These are phyloP conservation scores for Crithidia fasciculata DNA, from an alignment of 208 protist species.

Conservation along the genomic window DNA sequence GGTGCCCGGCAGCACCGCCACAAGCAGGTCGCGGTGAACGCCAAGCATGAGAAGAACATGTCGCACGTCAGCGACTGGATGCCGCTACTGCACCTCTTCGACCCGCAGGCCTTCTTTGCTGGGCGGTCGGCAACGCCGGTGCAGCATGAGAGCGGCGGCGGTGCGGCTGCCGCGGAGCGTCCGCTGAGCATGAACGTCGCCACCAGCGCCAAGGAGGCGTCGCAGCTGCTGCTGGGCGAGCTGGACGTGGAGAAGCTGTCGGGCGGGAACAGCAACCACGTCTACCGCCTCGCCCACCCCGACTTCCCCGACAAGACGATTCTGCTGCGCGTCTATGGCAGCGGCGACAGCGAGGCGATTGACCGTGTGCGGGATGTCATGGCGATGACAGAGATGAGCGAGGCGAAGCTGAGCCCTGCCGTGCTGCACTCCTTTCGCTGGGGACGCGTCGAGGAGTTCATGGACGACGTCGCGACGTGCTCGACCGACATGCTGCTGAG, in stretches of 20 bases:
- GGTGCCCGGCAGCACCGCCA: conserved; percentile 29
- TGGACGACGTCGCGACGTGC: conserved; percentile 71
- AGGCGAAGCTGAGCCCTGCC: conserved; percentile 65
- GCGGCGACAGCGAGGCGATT: conserved; percentile 72
- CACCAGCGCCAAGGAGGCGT: conserved; percentile 49
- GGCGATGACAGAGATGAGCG: conserved; percentile 81
- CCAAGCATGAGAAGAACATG: conserved; percentile 74
- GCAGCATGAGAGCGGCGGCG: conserved; percentile 24
- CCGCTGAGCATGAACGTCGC: conserved; percentile 33
- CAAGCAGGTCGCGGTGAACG: conserved; percentile 35
- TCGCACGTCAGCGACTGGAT: conserved; percentile 74
- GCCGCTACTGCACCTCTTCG: conserved; percentile 84
- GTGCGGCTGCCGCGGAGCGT: conserved; percentile 22
- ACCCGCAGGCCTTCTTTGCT: conserved; percentile 71
- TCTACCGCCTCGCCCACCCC: conserved; percentile 75
- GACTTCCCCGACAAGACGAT: conserved; percentile 62
- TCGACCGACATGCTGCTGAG: conserved; percentile 82
- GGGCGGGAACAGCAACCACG: conserved; percentile 88
- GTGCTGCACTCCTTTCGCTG: conserved; percentile 84
- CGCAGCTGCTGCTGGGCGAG: conserved; percentile 58
- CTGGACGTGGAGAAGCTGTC: conserved; percentile 78
- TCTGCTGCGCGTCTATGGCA: conserved; percentile 82
- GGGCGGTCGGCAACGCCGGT: conserved; percentile 12
- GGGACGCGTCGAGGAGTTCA: conserved; percentile 88
- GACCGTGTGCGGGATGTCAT: conserved; percentile 76